Evolutionary conservation across 1,284 basidiomycete species (phyloP).

Genomic region (Athelia sp.): DNA sequence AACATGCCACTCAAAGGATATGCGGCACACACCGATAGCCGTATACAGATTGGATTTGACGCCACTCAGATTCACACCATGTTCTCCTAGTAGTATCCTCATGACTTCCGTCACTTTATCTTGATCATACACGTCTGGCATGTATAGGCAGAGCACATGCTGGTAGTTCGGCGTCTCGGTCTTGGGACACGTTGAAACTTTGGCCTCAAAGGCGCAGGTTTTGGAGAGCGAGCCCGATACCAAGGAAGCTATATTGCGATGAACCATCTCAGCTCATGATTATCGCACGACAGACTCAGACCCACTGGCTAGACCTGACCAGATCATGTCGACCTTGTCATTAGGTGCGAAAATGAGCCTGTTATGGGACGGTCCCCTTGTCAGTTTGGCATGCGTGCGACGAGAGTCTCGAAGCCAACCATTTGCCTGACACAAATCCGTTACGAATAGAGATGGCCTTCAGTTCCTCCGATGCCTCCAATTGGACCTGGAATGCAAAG

Average conservation of each 20-base stretch:
- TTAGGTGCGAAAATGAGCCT: conserved; percentile 62
- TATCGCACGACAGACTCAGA: conserved; percentile 10
- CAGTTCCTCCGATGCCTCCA: conserved; percentile 49
- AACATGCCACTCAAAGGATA: background rate
- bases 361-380: too few species aligned
- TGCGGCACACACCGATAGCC: conserved; percentile 36
- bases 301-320: conserved; percentile 53
- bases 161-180: conserved; percentile 43
- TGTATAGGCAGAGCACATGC: conserved; percentile 66
- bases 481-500: conserved; percentile 48
- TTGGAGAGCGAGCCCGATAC: conserved; percentile 53
- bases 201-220: conserved; percentile 48
- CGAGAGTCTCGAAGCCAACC: too few species aligned
- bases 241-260: conserved; percentile 44
- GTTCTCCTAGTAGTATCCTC: conserved; percentile 56
- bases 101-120: conserved; percentile 55
- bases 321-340: conserved; percentile 58
- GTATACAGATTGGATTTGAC: conserved; percentile 72
- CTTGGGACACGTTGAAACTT: conserved; percentile 59
- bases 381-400: too few species aligned
- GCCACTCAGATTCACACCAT: conserved; percentile 58
- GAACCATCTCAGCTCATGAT: background rate
- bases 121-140: conserved; percentile 67
- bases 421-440: conserved; percentile 58
- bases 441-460: conserved; percentile 52